Base-by-base conservation (phyloP, 352 stramenopile species). In the Saprolegnia parasitica region DNA sequence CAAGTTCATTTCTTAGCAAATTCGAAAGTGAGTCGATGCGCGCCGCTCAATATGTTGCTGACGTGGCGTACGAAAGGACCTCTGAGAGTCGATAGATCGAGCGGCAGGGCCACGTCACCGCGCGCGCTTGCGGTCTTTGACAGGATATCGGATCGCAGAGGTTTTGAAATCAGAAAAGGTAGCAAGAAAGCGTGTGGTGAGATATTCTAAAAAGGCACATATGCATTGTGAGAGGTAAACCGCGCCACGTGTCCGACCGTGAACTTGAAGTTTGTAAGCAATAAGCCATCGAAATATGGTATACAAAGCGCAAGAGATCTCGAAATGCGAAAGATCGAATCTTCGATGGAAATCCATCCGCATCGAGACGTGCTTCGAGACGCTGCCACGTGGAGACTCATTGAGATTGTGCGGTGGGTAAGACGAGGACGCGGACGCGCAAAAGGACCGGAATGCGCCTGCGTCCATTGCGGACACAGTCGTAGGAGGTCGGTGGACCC, bases 1-100 rank as follows among this genome's bases (percentile, higher is more conserved):
- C 10, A 89, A 72, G 67, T 88, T 89, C 78, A 91, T 91, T 68
- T 71, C 80, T 65, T 56, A 55, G 67, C 45, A 55, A 67, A 67
- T 56, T 67, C 58, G 42, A 67, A 67, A 67, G 35, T 67, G 58
- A 42, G 18, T n/a, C 39, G 40, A 37, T 40, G 8, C 21, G 37
- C 24, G 21, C 42, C n/a, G 26, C 52, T 42, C 23, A 21, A 40
- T 15, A 20, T 49, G 24, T 18, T 21, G 58, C 56, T 63, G 42
- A 63, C 56, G 56, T 63, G 56, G 56, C 56, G 16, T 13, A 9
- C 11, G 13, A 40, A 20, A 21, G 23, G 26, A 35, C 24, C 58
- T 56, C n/a, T n/a, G 23, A 67, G 11, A 40, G 8, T 67, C 39
- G 18, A 67, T 42, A 67, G 50, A 35, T 67, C 58, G 20, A 40